Evolutionary conservation across 2,329 filamentous ascomycete species (phyloP), one percentile per base, ranked within the genome.

Genomic region (Fusarium zealandicum): DNA sequence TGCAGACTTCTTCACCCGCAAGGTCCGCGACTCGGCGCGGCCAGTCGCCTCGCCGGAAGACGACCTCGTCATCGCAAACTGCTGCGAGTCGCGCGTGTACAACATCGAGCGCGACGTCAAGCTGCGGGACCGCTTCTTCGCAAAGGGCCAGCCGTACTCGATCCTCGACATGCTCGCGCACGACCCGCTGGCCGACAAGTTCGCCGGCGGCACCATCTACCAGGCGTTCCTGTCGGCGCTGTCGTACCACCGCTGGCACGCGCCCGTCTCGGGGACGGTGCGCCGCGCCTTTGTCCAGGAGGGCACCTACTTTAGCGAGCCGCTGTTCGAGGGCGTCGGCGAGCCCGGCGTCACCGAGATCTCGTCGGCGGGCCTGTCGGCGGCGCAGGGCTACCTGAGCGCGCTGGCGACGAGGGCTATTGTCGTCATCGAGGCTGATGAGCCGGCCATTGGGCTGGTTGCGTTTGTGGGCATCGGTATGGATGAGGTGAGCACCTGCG

Each of bases 401-500:
- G 78, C 82, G 0, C 75, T 89, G n/a, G 89, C 89, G 0, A 88
- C 89, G 3, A 78, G 90, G 5, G 88, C 84, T 0, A 71, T 92
- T 37, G 85, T 92, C 58, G 84, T 89, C 66, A 83, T 92, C 53
- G 80, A 91, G 69, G 87, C 88, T 0, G 87, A 90, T 59, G 87
- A 90, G 58, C 77, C 79, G 2, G 77, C 77, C 1, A 85, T 92
- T 31, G 89, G 89, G 0, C 73, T 92, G 27, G 82, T 92, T 78
- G 86, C 81, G 0, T 88, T 92, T 59, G 75, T 92, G 11, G 85
- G 82, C 1, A 81, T 92, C 4, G 90, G 89, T 2, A 92, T 92
- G 89, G 86, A 85, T 35, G 89, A 93, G 72, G 89, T 92, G 11
- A 87, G 82, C 52, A 86, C 87, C 0, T 91, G 88, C 65, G 87